Evolutionary conservation across 345 rosid genomes (phyloP).

Genomic region (Moricandia arvensis): DNA sequence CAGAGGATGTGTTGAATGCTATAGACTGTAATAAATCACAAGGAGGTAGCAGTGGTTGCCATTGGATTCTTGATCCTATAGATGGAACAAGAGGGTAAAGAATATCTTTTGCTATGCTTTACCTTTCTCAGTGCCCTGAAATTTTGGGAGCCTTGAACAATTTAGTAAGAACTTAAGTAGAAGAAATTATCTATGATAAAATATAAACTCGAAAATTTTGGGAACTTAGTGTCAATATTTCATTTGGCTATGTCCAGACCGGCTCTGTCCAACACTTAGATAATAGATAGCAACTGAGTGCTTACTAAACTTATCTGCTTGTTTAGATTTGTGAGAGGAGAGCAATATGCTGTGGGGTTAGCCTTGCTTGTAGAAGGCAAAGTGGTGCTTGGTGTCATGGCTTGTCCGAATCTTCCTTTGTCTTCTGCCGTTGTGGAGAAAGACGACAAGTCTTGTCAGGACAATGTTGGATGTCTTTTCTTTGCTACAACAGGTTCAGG

Average conservation of each 20-base stretch:
- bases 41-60: slow-evolving; percentile 80
- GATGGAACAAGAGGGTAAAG: slow-evolving; percentile 96
- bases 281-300: background rate
- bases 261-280: background rate
- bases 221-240: too few species aligned
- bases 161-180: too few species aligned
- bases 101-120: background rate
- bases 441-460: slow-evolving; percentile 35
- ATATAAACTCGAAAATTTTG: too few species aligned
- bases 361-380: slow-evolving; percentile 87
- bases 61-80: slow-evolving; percentile 97
- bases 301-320: slow-evolving; percentile 1
- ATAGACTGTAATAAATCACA: slow-evolving; percentile 83
- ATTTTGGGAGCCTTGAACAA: too few species aligned
- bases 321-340: slow-evolving; percentile 84
- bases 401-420: slow-evolving; percentile 88
- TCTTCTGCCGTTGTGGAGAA: slow-evolving; percentile 39
- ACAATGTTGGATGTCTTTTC: slow-evolving; percentile 75
- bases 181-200: too few species aligned
- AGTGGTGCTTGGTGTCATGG: slow-evolving; percentile 87
- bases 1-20: slow-evolving; percentile 64
- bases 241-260: too few species aligned
- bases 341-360: slow-evolving; percentile 88
- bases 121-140: background rate
- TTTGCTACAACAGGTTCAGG: slow-evolving; percentile 71